phyloP scores from a whole-genome alignment of 495 filamentous ascomycete species.

The Penicillium riverlandense region DNA sequence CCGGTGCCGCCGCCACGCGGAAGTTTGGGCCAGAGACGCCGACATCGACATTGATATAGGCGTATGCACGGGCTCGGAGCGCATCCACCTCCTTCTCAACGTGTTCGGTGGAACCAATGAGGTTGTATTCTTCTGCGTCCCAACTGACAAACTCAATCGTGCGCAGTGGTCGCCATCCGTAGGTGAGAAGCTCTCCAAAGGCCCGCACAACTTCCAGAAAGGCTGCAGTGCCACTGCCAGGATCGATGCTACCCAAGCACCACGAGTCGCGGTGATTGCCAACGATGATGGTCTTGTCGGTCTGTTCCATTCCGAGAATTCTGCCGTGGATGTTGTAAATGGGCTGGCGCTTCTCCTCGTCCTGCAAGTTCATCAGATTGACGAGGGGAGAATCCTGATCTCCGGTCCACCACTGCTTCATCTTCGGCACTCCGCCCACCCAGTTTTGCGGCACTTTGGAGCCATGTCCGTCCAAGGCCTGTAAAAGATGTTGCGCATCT shows the following conservation, averaged over 20 bases:
- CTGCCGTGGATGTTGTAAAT: slow-evolving; percentile 87
- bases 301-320: slow-evolving; percentile 75
- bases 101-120: slow-evolving; percentile 91
- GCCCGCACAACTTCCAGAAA: slow-evolving; percentile 82
- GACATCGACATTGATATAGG: slow-evolving; percentile 90
- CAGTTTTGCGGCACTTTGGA: slow-evolving; percentile 62
- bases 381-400: slow-evolving; percentile 68
- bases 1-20: slow-evolving; percentile 66
- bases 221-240: slow-evolving; percentile 83
- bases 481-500: slow-evolving; percentile 74
- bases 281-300: slow-evolving; percentile 78
- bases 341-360: slow-evolving; percentile 70
- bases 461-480: slow-evolving; percentile 71
- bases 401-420: slow-evolving; percentile 79
- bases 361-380: slow-evolving; percentile 80
- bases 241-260: slow-evolving; percentile 81
- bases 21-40: slow-evolving; percentile 71
- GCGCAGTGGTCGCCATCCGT: slow-evolving; percentile 84
- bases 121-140: slow-evolving; percentile 90
- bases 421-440: slow-evolving; percentile 65
- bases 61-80: slow-evolving; percentile 56
- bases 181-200: slow-evolving; percentile 63
- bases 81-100: slow-evolving; percentile 63
- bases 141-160: slow-evolving; percentile 93
- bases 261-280: slow-evolving; percentile 93